A percentile compares a stretch with the other conserved stretches of the same genome.
Conservation (phyloP, 164 flowering plant species). For the Aristolochia fimbriata region DNA sequence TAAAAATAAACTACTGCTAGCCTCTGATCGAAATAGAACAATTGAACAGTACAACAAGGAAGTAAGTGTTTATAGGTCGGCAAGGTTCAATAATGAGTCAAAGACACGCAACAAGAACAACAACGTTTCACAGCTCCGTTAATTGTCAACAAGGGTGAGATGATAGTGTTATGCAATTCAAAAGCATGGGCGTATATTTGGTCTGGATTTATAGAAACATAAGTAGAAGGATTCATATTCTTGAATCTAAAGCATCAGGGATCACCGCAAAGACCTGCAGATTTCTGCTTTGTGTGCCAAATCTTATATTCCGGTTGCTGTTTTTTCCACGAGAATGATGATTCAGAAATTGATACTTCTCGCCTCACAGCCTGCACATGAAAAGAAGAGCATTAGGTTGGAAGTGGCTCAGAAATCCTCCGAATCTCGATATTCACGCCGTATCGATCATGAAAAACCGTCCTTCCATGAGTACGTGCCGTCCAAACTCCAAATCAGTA, state of each 20-base stretch:
- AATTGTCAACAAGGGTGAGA: not conserved
- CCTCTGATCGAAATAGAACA: too few relatives aligned
- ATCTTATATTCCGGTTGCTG: slow-evolving; percentile 1
- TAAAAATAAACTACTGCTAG: too few relatives aligned
- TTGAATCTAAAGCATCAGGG: not conserved
- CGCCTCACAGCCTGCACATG: slow-evolving; percentile 3
- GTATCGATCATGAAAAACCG: not conserved
- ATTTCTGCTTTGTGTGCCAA: slow-evolving; percentile 2
- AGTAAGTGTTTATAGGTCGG: too few relatives aligned
- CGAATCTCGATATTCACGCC: not conserved
- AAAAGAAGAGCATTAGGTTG: not conserved
- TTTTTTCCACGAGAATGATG: slow-evolving; percentile 1
- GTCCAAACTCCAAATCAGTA: not conserved
- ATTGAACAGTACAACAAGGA: too few relatives aligned
- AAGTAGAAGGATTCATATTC: not conserved
- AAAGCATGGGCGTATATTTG: not conserved
- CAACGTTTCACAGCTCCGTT: not conserved
- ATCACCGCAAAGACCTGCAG: slow-evolving; percentile 3
- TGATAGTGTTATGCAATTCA: not conserved
- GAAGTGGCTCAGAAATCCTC: not conserved
- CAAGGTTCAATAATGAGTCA: too few relatives aligned
- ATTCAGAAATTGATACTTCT: not conserved
- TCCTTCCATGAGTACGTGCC: not conserved
- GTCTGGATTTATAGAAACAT: not conserved
- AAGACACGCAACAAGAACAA: too few relatives aligned